Base-by-base conservation (phyloP, 306 rosid genomes). In the Ormosia emarginata region DNA sequence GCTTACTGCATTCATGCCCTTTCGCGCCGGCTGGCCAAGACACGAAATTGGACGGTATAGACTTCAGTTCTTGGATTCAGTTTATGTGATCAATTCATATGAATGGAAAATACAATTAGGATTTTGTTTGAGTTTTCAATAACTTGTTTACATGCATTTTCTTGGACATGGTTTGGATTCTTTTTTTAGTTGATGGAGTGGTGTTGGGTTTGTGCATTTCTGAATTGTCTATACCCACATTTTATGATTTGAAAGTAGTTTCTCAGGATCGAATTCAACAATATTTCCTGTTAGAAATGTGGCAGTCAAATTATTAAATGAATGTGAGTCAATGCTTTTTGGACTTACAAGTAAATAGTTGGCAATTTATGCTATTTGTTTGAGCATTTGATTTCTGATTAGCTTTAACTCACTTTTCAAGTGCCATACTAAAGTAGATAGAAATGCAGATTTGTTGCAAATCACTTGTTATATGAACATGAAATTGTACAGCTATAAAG, bases 1-100 rank as follows among this genome's bases (percentile, higher is more conserved):
- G 98, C 99, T 30, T 96, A 96, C 82, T 96, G 99, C 85, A 91
- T 96, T 89, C 97, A 89, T 84, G 94, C 98, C 3, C 98, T 96
- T 67, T 86, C 97, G 1, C 93, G 98, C 15, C 86, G 99, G 4
- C 80, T 96, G 84, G 87, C 90, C 70, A 96, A 96, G 86, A 93
- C 98, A 4, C 92, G 96, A 36, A 96, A 96, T 91, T 96, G 99
- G 99, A 96, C 99, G 97, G 99, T 93, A 91, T 47, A 69, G 29
- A 67, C 30, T 74, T 40, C 46, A 8, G n/a, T 29, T 49, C 17
- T 7, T 32, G 8, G 64, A 50, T 75, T 75, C 11, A 24, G 9
- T 84, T 73, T 0, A 18, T 65, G n/a, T 81, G 74, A 37, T 83
- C 11, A 3, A 14, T 64, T 71, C 8, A 17, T 67, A 6, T 58